Evolutionary conservation across 257 asterid species (phyloP), one percentile per base, ranked within the genome.

Genomic region (Voacanga thouarsii): DNA sequence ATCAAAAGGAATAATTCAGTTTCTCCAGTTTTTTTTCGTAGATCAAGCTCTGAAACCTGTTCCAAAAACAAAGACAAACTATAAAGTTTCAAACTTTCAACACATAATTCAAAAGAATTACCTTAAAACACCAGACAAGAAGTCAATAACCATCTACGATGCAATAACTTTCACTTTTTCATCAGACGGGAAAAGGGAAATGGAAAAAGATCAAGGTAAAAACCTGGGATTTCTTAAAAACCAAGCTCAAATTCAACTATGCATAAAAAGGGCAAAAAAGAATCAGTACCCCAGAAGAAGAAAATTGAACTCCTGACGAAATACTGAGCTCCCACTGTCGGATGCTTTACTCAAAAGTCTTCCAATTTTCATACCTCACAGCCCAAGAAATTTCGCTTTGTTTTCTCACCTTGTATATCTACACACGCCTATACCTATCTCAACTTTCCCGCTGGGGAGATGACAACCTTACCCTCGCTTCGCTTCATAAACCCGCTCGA

Each of bases 281-380:
- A 79, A 73, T 74, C 51, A 64, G 59, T 73, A 79, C 82, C 82
- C 57, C 74, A 18, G 16, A 44, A 67, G 23, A 45, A 51, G 33
- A 1, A 19, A 51, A 28, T 43, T 9, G n/a, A 79, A 47, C 14
- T 28, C 26, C 19, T 10, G 59, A 24, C 39, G 76, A 5, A 33
- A 43, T 26, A 14, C 7, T 50, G 44, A 72, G 70, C 47, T 44
- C 51, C 51, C 8, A 15, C 74, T 9, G 50, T 59, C 63, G 33
- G 82, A 79, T 65, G 70, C 82, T 79, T 79, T 53, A 73, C 61
- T 73, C 61, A 53, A 79, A 74, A 73, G 75, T 73, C 78, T 64
- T n/a, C 69, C 16, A 68, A 79, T 55, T 67, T 68, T 53, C 75
- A 66, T 7, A 51, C 75, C 69, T 73, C 74, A 64, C 30, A 50